Conservation (phyloP, 2,329 filamentous ascomycete genomes). For the Monosporascus sp. region DNA sequence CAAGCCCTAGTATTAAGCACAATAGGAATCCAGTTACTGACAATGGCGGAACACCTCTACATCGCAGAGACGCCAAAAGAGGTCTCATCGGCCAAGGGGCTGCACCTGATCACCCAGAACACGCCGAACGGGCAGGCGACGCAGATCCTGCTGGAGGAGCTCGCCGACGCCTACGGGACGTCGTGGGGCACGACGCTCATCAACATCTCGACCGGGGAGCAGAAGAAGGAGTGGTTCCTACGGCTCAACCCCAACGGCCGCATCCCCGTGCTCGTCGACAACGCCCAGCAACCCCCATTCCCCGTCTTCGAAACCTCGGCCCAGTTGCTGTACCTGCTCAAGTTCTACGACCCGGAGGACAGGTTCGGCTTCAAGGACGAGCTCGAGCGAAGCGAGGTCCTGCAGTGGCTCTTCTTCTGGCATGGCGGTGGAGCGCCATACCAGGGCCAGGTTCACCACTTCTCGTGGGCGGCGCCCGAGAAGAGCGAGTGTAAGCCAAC, state of each 20-base stretch:
- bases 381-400: conserved; percentile 39
- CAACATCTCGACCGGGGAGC: conserved; percentile 46
- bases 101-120: conserved; percentile 20
- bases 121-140: conserved; percentile 19
- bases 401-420: conserved; percentile 54
- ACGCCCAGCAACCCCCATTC: conserved; percentile 42
- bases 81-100: conserved; percentile 14
- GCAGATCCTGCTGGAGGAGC: conserved; percentile 36
- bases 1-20: too few relatives aligned
- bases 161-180: conserved; percentile 43
- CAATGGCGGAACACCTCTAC: conserved; percentile 17
- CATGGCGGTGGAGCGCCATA: conserved; percentile 39
- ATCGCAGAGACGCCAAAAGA: conserved; percentile 17
- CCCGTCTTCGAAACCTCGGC: conserved; percentile 48
- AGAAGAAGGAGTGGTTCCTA: conserved; percentile 52
- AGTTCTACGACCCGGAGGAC: conserved; percentile 42
- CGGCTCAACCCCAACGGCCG: conserved; percentile 41
- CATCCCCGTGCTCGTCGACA: conserved; percentile 47
- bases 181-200: conserved; percentile 43
- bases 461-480: conserved; percentile 35
- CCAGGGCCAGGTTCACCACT: conserved; percentile 37
- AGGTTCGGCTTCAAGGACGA: conserved; percentile 47
- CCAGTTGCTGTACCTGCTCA: conserved; percentile 47
- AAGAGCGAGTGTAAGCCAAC: conserved; percentile 33
- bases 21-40: not conserved